Conservation (phyloP, 2,329 filamentous ascomycete species). For the Xylaria sp. region DNA sequence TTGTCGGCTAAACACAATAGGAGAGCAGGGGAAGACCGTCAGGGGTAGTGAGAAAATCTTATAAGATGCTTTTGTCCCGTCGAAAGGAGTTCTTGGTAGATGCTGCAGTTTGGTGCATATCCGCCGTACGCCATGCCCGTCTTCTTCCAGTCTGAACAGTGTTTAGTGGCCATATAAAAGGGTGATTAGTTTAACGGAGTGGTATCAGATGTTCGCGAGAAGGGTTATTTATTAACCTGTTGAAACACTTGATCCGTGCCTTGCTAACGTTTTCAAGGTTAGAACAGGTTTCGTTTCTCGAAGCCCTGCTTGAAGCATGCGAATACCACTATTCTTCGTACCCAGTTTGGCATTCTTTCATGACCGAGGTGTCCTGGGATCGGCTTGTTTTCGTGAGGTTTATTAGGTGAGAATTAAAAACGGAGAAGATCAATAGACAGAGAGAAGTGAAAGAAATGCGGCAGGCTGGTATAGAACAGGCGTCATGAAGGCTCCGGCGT, state of each 20-base stretch:
- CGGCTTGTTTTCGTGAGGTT: constrained; percentile 50
- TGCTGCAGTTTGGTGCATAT: constrained; percentile 45
- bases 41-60: constrained; percentile 34
- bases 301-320: constrained; percentile 38
- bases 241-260: constrained; percentile 39
- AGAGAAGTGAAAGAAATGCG: constrained; percentile 55
- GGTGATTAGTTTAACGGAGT: constrained; percentile 26
- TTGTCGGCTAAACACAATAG: constrained; percentile 40
- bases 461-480: constrained; percentile 69
- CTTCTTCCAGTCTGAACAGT: constrained; percentile 33
- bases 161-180: constrained; percentile 37
- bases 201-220: constrained; percentile 40
- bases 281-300: constrained; percentile 33
- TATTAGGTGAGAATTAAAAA: constrained; percentile 61
- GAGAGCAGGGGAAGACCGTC: constrained; percentile 36
- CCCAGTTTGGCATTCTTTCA: constrained; percentile 24
- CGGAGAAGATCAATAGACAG: constrained; percentile 55
- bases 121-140: constrained; percentile 44
- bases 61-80: constrained; percentile 34
- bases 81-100: constrained; percentile 39
- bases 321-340: constrained; percentile 23
- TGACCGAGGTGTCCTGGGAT: constrained; percentile 43
- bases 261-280: constrained; percentile 6
- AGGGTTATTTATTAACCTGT: constrained; percentile 40
- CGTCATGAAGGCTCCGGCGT: constrained; percentile 69